A percentile compares a stretch with the other conserved stretches of the same genome.
Evolutionary conservation across 257 asterid species (phyloP).

Genomic region (Vinca minor): DNA sequence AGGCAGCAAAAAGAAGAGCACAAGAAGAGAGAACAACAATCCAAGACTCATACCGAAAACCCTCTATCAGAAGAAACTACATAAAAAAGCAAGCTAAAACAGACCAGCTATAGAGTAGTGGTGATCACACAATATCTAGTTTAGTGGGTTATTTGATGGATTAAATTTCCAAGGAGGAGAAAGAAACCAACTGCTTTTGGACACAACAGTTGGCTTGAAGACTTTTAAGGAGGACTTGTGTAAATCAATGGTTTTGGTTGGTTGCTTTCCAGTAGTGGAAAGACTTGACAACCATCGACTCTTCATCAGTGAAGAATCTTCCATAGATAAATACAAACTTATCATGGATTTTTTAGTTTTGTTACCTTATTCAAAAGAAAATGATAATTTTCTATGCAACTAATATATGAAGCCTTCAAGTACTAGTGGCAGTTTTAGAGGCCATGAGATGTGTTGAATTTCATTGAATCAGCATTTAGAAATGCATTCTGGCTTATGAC

Average conservation of each 20-base stretch:
- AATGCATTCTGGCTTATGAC: no score
- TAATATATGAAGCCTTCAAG: no score
- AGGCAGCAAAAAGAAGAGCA: background rate
- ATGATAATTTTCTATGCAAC: no score
- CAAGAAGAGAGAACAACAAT: background rate
- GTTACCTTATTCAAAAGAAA: no score
- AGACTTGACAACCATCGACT: conserved; percentile 4
- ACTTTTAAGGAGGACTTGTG: background rate
- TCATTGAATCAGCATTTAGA: no score
- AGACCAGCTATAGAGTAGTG: background rate
- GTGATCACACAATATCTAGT: background rate
- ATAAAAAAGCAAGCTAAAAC: background rate
- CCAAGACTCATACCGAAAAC: conserved; percentile 2
- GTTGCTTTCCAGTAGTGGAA: background rate
- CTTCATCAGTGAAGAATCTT: background rate
- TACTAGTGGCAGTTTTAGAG: no score
- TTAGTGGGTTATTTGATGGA: background rate
- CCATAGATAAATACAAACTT: background rate
- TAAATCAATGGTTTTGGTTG: background rate
- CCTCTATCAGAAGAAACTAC: background rate
- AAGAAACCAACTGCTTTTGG: background rate
- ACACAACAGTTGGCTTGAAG: conserved; percentile 10
- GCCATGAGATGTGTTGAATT: no score
- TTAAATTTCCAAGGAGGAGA: background rate
- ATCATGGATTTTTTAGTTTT: no score